Base-by-base conservation (phyloP, 371 early-diverging fungal genomes). In the Mucor plumbeus region DNA sequence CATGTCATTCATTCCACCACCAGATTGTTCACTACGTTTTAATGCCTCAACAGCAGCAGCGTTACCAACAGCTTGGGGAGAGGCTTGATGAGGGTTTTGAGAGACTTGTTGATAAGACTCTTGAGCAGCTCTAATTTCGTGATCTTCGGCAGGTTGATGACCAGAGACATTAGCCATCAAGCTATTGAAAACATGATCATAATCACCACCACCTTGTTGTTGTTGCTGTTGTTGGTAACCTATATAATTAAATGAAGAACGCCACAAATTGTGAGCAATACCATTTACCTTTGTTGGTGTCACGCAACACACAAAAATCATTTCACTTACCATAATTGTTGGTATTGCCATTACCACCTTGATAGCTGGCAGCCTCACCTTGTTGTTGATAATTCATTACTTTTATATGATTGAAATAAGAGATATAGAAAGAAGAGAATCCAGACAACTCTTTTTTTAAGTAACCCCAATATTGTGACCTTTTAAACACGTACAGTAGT, bases 11-110 rank as follows among this genome's bases (percentile, higher is more conserved):
- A 84, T 66, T 35, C 82, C 77, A 39, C 80, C 84, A 21, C 76
- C 76, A 31, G 64, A 48, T 19, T 70, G 33, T 33, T 69, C 58
- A 34, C 73, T 77, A 26, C 70, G 70, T 13, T 82, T 56, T 62
- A 80, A 77, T 33, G 85, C 85, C 64, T 82, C 69, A 8, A 79
- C 75, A 65, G 83, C 86, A 48, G 86, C 86, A 55, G 86, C 85
- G 54, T 80, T 77, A 68, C 86, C 86, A 7, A 84, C 74, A 33
- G 75, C 78, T 50, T 79, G 71, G 5, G 84, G 76, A n/a, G 80
- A 69, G 41, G 55, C 73, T 47, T 59, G 64, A 1, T 50, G 53
- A 6, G 53, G 47, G 17, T 71, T 61, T 35, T 63, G 48, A 55
- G 71, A 70, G 19, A 76, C 64, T 35, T 73, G 70, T 56, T 76